Evolutionary conservation across 129 eudicot species (phyloP), one percentile per base, ranked within the genome.

Genomic region (Helichrysum umbraculigerum): DNA sequence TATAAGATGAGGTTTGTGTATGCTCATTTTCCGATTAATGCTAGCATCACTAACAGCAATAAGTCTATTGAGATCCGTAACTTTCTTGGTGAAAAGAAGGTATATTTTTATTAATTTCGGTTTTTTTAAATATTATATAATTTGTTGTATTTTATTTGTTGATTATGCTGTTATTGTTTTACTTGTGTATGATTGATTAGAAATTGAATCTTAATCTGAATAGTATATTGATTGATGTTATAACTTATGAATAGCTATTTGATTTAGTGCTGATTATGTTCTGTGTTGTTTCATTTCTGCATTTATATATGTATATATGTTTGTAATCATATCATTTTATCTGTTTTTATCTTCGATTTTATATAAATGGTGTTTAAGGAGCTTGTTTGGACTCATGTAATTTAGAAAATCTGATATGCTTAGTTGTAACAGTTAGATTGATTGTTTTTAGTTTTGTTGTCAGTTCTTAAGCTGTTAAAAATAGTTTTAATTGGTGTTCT

Each of bases 11-110:
- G 84, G 15, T 81, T 81, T 70, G 84, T 76, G 2, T 81, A 81
- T 34, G 84, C 84, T 17, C 84, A 81, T 51, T 81, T 81, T 69
- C 84, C 84, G 3, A 81, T 81, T 14, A 81, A 81, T 35, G 84
- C 84, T 37, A 81, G 81, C 34, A 76, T 81, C 12, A 81, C 72
- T 4, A 75, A 75, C 39, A 68, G 7, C 67, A 81, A 81, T 42
- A 4, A 75, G 12, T 77, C 84, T 62, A 81, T 81, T 76, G 84
- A 81, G 80, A 81, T 81, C 81, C 60, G 84, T 16, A 81, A 81
- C 81, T 81, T 81, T 76, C 19, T 81, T 1, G 84, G 84, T 52
- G 84, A 81, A 70, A 81, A 81, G 77, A 81, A 81, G 84, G 84
- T 81, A 0, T 66, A 0, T 56, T 9, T 6, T 11, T 1, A 9